Evolutionary conservation across 768 basidiomycete species (phyloP), one percentile per base, ranked within the genome.

Genomic region (Russula griseocarnosa): DNA sequence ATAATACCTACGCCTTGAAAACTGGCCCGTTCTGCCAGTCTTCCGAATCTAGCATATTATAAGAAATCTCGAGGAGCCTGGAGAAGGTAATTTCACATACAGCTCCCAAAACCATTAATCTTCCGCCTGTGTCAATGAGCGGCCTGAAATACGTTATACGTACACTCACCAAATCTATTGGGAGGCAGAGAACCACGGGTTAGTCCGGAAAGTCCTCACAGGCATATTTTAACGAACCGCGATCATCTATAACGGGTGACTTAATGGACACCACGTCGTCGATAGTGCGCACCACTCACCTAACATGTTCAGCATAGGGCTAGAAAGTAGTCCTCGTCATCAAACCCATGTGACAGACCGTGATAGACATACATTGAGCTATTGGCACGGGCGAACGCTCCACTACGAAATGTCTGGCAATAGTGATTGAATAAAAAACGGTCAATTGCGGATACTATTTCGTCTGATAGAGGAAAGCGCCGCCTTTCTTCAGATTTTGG

Each of bases 341-440:
- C 46, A 55, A 40, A 18, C 32, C 36, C n/a, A 18, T 18, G 18
- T 5, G n/a, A 51, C 32, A 36, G 46, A 53, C 24, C 62, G 16
- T 22, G 22, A 52, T 44, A 38, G 53, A 80, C 91, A 65, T 76
- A 95, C 86, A 98, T 95, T 16, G 90, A 85, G 67, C 90, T 86
- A 72, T 95, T 97, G 10, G 94, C 93, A 57, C 90, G 79, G 1
- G 92, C 91, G 74, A 96, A 98, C 0, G 92, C 94, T 8, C 94
- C 93, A 58, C 84, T 85, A 62, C 94, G 83, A 76, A 96, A 98
- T 51, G 79, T 75, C 53, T 87, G 82, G 70, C 94, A 96, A 74
- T 97, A 97, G 70, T 95, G 94, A 64, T 87, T 90, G 79, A 95
- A 96, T 73, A 87, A 87, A 72, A 89, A 94, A 46, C 94, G 81